Base-by-base conservation (phyloP, 106 monocot genomes). In the Vanilla planifolia region DNA sequence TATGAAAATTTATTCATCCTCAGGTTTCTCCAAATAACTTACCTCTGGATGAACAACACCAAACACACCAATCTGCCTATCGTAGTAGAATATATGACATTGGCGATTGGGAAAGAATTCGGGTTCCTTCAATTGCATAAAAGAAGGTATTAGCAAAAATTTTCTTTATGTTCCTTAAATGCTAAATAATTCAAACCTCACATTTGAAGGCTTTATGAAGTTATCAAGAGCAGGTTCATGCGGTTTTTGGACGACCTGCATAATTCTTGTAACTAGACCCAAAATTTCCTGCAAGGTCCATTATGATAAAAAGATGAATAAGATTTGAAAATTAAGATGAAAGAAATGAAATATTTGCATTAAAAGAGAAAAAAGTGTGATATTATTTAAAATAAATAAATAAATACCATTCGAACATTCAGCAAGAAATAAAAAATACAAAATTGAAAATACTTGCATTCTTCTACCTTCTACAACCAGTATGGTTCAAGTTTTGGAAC, bases 1-100 rank as follows among this genome's bases (percentile, higher is more conserved):
- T n/a, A n/a, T n/a, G n/a, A n/a, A n/a, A n/a, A n/a, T n/a, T n/a
- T n/a, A n/a, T n/a, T n/a, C n/a, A n/a, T n/a, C n/a, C n/a, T n/a
- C n/a, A n/a, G n/a, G n/a, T n/a, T n/a, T n/a, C n/a, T n/a, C n/a
- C n/a, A n/a, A n/a, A n/a, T n/a, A 42, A 51, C 42, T 0, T 77
- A 86, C 85, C 85, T 81, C 74, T 27, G 85, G 81, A 78, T 86
- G 85, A 50, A 86, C 74, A 65, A 86, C 62, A 50, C 85, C 85
- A 50, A 81, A 80, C 28, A 43, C 51, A 32, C 85, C 85, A 47
- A 86, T 71, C 50, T 61, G 41, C 65, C 56, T 86, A 15, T 52
- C 75, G 34, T 74, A 40, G 21, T 52, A 55, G 36, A 71, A 56
- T 40, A 84, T 84, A 51, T 44, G 70, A 36, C 77, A 73, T 62